phyloP scores from a whole-genome alignment of 805 yeast species.

The Candida insectalens region DNA sequence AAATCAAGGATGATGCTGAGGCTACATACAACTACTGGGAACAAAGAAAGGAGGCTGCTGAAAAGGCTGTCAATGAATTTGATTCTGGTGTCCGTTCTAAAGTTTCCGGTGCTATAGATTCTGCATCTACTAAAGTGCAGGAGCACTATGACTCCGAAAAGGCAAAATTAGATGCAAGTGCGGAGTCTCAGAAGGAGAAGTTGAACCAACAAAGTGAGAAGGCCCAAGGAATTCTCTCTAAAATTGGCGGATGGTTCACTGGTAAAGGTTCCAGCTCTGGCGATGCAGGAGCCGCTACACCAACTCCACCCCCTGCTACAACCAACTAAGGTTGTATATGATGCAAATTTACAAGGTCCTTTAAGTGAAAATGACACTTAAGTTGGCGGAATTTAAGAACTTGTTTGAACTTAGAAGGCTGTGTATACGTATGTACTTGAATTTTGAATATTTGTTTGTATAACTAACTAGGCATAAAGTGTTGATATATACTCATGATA shows the following conservation, averaged over 20 bases:
- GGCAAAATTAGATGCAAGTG: background rate
- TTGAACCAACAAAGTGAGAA: background rate
- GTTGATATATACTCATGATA: slow-evolving; percentile 47
- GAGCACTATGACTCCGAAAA: background rate
- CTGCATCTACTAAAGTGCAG: background rate
- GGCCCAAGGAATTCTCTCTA: background rate
- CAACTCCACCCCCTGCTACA: too few relatives aligned
- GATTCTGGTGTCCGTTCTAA: slow-evolving; percentile 5
- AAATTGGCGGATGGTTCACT: background rate
- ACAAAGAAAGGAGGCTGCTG: slow-evolving; percentile 15
- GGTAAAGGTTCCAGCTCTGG: too few relatives aligned
- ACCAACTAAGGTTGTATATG: too few relatives aligned
- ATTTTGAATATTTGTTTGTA: too few relatives aligned
- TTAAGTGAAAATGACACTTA: too few relatives aligned
- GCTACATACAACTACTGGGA: slow-evolving; percentile 13
- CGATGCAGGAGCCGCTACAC: too few relatives aligned
- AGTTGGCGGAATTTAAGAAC: too few relatives aligned
- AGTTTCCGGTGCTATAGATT: slow-evolving; percentile 1
- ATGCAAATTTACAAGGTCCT: too few relatives aligned
- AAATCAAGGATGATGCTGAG: slow-evolving; percentile 19
- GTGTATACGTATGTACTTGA: too few relatives aligned
- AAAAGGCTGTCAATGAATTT: slow-evolving; percentile 7
- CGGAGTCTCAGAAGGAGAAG: slow-evolving; percentile 1
- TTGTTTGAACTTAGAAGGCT: too few relatives aligned
- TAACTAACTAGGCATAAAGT: too few relatives aligned